phyloP scores from a whole-genome alignment of 2,329 filamentous ascomycete genomes.

The Epichloe hybrida region DNA sequence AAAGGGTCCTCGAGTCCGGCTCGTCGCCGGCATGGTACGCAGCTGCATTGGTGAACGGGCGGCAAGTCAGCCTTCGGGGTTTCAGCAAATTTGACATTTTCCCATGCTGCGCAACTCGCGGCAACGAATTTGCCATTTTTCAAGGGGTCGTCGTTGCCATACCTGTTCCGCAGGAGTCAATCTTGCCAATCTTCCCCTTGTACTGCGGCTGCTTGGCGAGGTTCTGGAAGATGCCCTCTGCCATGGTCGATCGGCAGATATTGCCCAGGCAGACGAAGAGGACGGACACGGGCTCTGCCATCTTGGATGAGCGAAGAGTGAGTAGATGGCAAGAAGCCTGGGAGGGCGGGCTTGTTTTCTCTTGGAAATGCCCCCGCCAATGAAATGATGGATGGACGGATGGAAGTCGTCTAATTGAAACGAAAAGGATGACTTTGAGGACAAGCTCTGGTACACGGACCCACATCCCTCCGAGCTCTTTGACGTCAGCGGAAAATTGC shows the following conservation, averaged over 20 bases:
- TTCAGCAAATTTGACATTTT: not conserved
- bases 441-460: no score
- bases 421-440: no score
- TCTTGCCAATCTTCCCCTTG: conserved; percentile 43
- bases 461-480: no score
- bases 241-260: conserved; percentile 91
- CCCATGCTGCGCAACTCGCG: not conserved
- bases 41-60: conserved; percentile 26
- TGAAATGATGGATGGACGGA: not conserved
- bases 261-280: conserved; percentile 96
- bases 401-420: not conserved
- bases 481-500: no score
- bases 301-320: conserved; percentile 9
- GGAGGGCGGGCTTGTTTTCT: not conserved
- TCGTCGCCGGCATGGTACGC: conserved; percentile 69
- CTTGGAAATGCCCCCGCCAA: not conserved
- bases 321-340: not conserved
- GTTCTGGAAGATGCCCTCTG: conserved; percentile 79
- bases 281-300: conserved; percentile 47
- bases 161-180: conserved; percentile 85
- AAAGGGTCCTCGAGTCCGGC: conserved; percentile 75
- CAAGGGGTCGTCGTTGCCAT: not conserved
- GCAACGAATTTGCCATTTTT: not conserved
- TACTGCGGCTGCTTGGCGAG: conserved; percentile 49
- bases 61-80: not conserved